Conservation (phyloP, 2,329 filamentous ascomycete species). For the Pestalotiopsis sp. region DNA sequence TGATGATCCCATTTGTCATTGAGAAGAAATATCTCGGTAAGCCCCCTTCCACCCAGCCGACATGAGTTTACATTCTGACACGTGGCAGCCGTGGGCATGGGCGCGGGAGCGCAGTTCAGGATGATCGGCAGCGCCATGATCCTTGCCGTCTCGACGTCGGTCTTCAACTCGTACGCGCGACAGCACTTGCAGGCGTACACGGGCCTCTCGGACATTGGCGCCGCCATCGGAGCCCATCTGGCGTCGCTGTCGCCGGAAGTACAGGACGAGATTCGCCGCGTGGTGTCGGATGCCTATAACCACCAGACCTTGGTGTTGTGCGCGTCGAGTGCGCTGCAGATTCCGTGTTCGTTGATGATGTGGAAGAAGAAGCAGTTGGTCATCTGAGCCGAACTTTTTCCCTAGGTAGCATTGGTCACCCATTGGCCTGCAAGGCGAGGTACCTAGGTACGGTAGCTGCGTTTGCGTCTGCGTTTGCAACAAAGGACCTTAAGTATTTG, state of each 20-base stretch:
- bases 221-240: not conserved
- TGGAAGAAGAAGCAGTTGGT: not conserved
- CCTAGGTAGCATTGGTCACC: too few relatives aligned
- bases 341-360: not conserved
- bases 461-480: too few relatives aligned
- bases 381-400: not conserved
- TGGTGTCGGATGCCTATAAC: not conserved
- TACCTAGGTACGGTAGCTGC: too few relatives aligned
- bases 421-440: too few relatives aligned
- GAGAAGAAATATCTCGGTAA: constrained; percentile 21
- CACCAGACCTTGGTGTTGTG: not conserved
- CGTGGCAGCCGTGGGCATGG: constrained; percentile 22
- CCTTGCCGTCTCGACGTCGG: constrained; percentile 21
- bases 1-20: constrained; percentile 18
- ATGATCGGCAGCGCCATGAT: constrained; percentile 23
- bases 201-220: not conserved
- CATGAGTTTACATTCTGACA: not conserved
- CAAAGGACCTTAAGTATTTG: too few relatives aligned
- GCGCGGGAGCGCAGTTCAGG: constrained; percentile 21
- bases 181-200: not conserved
- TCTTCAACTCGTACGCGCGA: constrained; percentile 19
- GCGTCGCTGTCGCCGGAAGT: not conserved
- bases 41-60: not conserved
- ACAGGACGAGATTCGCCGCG: not conserved
- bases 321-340: not conserved